These are phyloP conservation scores for Lachnellula suecica DNA, from an alignment of 2,329 filamentous ascomycete genomes.

Conservation along the genomic window DNA sequence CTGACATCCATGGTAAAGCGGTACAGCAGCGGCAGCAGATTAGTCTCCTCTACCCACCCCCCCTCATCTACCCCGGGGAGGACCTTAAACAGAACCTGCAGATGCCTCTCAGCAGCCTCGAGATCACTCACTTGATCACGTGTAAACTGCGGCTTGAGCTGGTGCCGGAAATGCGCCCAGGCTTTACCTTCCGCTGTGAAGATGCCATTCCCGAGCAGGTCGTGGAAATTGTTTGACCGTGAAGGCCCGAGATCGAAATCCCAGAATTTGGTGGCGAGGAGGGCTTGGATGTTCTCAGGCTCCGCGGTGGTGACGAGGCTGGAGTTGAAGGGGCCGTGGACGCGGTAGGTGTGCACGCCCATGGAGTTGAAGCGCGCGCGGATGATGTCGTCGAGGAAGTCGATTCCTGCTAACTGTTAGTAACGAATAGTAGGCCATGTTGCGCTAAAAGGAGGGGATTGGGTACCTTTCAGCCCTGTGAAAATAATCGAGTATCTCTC, in stretches of 20 bases:
- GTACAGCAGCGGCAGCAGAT: constrained; percentile 58
- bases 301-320: constrained; percentile 45
- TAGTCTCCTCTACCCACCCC: constrained; percentile 41
- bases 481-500: constrained; percentile 16
- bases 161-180: constrained; percentile 38
- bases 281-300: constrained; percentile 32
- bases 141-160: constrained; percentile 38
- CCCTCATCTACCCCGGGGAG: constrained; percentile 16
- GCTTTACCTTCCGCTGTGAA: constrained; percentile 39
- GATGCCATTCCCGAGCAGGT: constrained; percentile 37
- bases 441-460: not conserved
- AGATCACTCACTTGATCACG: constrained; percentile 34
- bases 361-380: constrained; percentile 10
- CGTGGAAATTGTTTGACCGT: constrained; percentile 31
- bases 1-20: constrained; percentile 55
- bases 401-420: constrained; percentile 16
- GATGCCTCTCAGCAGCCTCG: constrained; percentile 48
- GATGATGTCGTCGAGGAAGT: constrained; percentile 25
- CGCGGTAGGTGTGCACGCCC: constrained; percentile 14
- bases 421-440: not conserved
- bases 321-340: constrained; percentile 9
- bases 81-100: constrained; percentile 37
- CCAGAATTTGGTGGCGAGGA: constrained; percentile 33
- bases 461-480: constrained; percentile 15
- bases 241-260: constrained; percentile 36